A percentile compares a stretch with the other conserved stretches of the same genome.
Evolutionary conservation across 441 rosid genomes (phyloP).

Genomic region (Raphanus hybrid): DNA sequence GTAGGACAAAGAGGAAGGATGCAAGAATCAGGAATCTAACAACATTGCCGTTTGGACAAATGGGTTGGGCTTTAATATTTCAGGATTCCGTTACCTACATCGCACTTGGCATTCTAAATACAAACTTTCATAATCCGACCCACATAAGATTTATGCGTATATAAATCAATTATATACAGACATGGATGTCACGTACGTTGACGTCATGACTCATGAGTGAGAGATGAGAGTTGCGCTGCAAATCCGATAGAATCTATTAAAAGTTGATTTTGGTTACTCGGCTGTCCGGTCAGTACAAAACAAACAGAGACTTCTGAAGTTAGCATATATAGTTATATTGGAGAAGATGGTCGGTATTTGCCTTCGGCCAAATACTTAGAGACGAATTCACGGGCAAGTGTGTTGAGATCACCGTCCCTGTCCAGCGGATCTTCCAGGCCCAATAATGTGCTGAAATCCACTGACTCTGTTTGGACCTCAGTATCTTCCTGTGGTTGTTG

Average conservation of each 20-base stretch:
- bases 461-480: slow-evolving; percentile 14
- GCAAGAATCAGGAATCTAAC: not conserved
- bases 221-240: slow-evolving; percentile 2
- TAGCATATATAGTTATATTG: slow-evolving; percentile 28
- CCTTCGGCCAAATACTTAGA: slow-evolving; percentile 54
- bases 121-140: not conserved
- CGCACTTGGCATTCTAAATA: not conserved
- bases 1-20: not conserved
- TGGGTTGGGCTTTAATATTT: slow-evolving; percentile 3
- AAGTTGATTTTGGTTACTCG: not conserved
- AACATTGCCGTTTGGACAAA: not conserved
- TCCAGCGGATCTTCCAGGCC: slow-evolving; percentile 28
- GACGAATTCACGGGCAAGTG: slow-evolving; percentile 53
- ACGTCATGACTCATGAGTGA: slow-evolving; percentile 24
- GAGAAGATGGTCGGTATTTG: slow-evolving; percentile 41
- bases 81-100: not conserved
- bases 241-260: not conserved
- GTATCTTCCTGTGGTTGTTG: slow-evolving; percentile 13
- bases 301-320: not conserved
- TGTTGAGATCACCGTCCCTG: slow-evolving; percentile 48
- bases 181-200: slow-evolving; percentile 11
- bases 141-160: not conserved
- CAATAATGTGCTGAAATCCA: slow-evolving; percentile 19
- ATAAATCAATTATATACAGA: not conserved
- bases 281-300: slow-evolving; percentile 21